Evolutionary conservation across 2,329 filamentous ascomycete genomes (phyloP).

Genomic region (Trichoderma citrinoviride): DNA sequence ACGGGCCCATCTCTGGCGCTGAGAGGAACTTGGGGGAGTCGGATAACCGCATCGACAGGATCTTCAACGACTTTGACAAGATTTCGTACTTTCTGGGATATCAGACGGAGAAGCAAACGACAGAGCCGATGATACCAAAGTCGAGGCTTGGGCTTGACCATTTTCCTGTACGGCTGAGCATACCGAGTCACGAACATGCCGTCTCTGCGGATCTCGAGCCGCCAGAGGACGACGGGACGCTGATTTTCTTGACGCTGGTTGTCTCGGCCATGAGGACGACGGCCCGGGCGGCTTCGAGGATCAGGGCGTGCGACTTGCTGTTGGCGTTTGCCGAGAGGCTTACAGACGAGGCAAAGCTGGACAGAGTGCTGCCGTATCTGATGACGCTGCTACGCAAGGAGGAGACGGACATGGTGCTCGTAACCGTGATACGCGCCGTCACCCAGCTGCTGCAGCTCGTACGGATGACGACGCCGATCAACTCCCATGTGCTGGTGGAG

Average conservation of each 20-base stretch:
- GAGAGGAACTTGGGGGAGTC: slow-evolving; percentile 74
- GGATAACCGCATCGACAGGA: slow-evolving; percentile 89
- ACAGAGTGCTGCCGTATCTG: slow-evolving; percentile 87
- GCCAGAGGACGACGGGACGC: slow-evolving; percentile 77
- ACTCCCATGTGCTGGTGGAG: slow-evolving; percentile 66
- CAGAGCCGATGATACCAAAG: slow-evolving; percentile 29
- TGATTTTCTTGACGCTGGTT: slow-evolving; percentile 87
- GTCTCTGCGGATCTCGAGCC: slow-evolving; percentile 60
- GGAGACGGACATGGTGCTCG: slow-evolving; percentile 76
- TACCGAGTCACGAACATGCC: slow-evolving; percentile 78
- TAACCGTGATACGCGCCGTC: slow-evolving; percentile 80
- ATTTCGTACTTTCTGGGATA: slow-evolving; percentile 92
- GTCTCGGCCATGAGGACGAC: slow-evolving; percentile 88
- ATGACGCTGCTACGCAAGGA: slow-evolving; percentile 75
- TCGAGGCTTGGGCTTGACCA: slow-evolving; percentile 55
- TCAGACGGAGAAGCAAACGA: slow-evolving; percentile 49
- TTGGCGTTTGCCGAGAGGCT: slow-evolving; percentile 87
- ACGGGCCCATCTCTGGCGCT: slow-evolving; percentile 65
- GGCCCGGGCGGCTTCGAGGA: slow-evolving; percentile 78
- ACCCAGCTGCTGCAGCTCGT: slow-evolving; percentile 87
- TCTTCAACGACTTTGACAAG: slow-evolving; percentile 95
- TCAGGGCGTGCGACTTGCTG: slow-evolving; percentile 87
- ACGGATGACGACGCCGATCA: slow-evolving; percentile 77
- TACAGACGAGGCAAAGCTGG: slow-evolving; percentile 93
- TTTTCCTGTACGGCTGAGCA: slow-evolving; percentile 80